phyloP scores from a whole-genome alignment of 2,329 filamentous ascomycete genomes.

The Fusarium continuum region DNA sequence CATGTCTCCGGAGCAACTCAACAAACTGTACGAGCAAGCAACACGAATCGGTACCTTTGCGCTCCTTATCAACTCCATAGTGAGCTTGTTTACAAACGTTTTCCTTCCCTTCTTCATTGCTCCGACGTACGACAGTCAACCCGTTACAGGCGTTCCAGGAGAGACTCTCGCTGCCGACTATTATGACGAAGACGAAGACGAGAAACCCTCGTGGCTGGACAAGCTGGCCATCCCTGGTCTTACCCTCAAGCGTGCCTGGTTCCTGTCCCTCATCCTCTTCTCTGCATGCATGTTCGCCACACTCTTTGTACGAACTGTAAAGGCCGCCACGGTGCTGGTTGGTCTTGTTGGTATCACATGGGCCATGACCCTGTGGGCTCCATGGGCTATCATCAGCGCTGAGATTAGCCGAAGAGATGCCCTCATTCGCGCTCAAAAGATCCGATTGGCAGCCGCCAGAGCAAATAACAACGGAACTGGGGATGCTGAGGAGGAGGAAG shows the following conservation, averaged over 20 bases:
- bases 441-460: conserved; percentile 32
- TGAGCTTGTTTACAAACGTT: conserved; percentile 83
- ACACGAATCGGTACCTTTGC: conserved; percentile 91
- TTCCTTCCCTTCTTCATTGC: conserved; percentile 86
- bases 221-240: conserved; percentile 80
- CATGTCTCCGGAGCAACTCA: conserved; percentile 78
- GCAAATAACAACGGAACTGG: conserved; percentile 26
- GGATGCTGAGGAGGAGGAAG: conserved; percentile 54
- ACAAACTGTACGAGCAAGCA: conserved; percentile 82
- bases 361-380: conserved; percentile 93
- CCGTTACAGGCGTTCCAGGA: conserved; percentile 45
- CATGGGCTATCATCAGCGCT: conserved; percentile 92
- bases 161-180: conserved; percentile 45
- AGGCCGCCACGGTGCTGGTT: conserved; percentile 78
- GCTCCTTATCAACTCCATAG: conserved; percentile 85
- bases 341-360: conserved; percentile 88
- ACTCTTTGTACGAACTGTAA: conserved; percentile 76
- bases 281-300: conserved; percentile 83
- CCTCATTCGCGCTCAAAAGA: conserved; percentile 52
- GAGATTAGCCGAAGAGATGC: conserved; percentile 88
- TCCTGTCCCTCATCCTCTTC: conserved; percentile 86
- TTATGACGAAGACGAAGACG: conserved; percentile 46
- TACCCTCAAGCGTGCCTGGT: conserved; percentile 88
- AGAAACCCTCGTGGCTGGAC: conserved; percentile 60
- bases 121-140: conserved; percentile 73